Evolutionary conservation across 2,329 filamentous ascomycete genomes (phyloP), one percentile per base, ranked within the genome.

Genomic region (Microdochium paspali): DNA sequence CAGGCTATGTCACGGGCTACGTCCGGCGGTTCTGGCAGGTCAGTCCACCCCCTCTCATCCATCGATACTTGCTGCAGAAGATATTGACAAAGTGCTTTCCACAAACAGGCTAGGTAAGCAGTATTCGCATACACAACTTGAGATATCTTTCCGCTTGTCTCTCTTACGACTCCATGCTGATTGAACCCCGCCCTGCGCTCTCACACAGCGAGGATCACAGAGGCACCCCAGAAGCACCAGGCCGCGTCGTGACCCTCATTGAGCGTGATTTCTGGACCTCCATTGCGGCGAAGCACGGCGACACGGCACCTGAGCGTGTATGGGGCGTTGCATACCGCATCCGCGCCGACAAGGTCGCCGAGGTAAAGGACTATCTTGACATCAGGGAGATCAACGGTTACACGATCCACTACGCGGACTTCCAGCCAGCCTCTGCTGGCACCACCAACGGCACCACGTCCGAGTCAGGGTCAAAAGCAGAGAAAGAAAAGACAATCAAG

Each of bases 21-120:
- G 90, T 98, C 35, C 83, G 93, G 49, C 80, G 93, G 31, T 97
- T 98, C 68, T 98, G 93, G 93, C 93, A 98, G 82, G 91, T 94
- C 75, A 58, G 85, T 66, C 21, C 40, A 44, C 47, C 15, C 31
- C 31, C 35, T 21, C 18, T 15, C 10, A 18, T 21, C 31, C n/a
- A 15, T 9, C 18, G 6, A 18, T 9, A 3, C 18, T 20, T 44
- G 40, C 30, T 31, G 39, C 30, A 12, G 6, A 15, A 13, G 47
- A 31, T 39, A 46, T 32, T 50, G 28, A 30, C 28, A 9, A 30
- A 15, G 9, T 15, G 28, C 7, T 28, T 28, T 13, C 7, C 26
- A 28, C 26, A 28, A 28, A 7, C 26, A 28, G 26, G 26, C 26
- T 13, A 28, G 26, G 26, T 28, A 13, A 28, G 26, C 7, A 7